Conservation (phyloP, 257 asterid species). For the Nicotiana knightiana region DNA sequence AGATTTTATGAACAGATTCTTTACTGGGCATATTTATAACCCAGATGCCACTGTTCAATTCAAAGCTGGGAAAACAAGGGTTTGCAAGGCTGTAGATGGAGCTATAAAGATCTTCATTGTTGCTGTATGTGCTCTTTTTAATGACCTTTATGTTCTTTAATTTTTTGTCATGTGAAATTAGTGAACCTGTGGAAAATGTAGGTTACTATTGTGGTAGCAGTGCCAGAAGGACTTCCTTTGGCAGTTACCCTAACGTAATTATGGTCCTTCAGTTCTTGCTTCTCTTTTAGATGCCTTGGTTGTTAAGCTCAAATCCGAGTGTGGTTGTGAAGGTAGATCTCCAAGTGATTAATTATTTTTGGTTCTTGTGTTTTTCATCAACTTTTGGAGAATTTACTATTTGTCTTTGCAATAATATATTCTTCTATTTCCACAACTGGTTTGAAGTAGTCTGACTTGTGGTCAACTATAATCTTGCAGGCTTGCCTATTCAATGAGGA, state of each 20-base stretch:
- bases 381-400: neutral
- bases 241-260: constrained; percentile 96
- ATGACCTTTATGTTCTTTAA: neutral
- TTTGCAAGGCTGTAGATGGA: constrained; percentile 69
- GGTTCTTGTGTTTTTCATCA: neutral
- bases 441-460: constrained; percentile 3
- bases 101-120: constrained; percentile 77
- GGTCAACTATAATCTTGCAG: constrained; percentile 36
- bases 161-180: neutral
- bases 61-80: constrained; percentile 53
- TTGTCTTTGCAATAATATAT: neutral
- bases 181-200: constrained; percentile 15
- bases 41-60: constrained; percentile 53
- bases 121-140: constrained; percentile 48
- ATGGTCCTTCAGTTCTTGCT: constrained; percentile 3
- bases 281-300: neutral
- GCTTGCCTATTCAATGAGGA: constrained; percentile 98
- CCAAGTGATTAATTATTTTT: neutral
- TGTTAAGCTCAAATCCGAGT: neutral
- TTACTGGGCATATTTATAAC: constrained; percentile 68
- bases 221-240: constrained; percentile 97
- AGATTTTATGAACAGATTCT: constrained; percentile 44
- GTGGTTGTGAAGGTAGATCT: constrained; percentile 6
- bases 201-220: constrained; percentile 98
- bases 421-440: neutral